These are phyloP conservation scores for Populus hybrid DNA, from an alignment of 441 rosid species.

Conservation along the genomic window DNA sequence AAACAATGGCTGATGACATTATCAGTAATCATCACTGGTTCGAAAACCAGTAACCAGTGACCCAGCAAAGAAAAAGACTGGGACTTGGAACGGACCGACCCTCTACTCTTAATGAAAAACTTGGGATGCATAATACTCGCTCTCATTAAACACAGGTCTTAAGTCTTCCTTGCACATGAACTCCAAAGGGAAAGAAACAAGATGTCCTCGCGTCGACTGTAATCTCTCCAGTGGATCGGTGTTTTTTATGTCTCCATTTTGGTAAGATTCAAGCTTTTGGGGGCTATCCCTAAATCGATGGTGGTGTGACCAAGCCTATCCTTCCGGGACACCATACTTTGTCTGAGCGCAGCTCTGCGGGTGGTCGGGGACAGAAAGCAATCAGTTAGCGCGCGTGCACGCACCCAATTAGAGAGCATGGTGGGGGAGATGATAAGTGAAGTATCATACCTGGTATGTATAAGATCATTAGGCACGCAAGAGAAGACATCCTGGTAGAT, in stretches of 20 bases:
- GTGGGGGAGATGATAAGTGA: background rate
- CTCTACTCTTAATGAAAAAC: conserved; percentile 63
- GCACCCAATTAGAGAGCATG: background rate
- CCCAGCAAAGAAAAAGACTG: background rate
- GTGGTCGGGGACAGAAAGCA: background rate
- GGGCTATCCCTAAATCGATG: conserved; percentile 91
- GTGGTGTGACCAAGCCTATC: conserved; percentile 90
- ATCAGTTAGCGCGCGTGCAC: no score
- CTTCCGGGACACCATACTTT: conserved; percentile 64
- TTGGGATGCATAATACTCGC: conserved; percentile 94
- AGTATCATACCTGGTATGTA: conserved; percentile 68
- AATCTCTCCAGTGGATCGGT: conserved; percentile 71
- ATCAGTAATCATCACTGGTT: background rate
- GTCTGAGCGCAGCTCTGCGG: conserved; percentile 75
- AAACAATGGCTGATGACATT: background rate
- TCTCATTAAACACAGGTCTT: conserved; percentile 93
- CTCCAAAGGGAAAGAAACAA: conserved; percentile 92
- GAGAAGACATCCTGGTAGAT: conserved; percentile 94
- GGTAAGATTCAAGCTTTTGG: conserved; percentile 58
- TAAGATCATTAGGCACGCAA: conserved; percentile 89
- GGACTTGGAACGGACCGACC: background rate
- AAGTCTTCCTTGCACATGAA: conserved; percentile 94
- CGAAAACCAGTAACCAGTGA: background rate
- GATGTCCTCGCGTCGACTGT: conserved; percentile 69
- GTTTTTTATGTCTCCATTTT: conserved; percentile 58